Evolutionary conservation across 2,329 filamentous ascomycete genomes (phyloP).

Genomic region (Calycina marina): DNA sequence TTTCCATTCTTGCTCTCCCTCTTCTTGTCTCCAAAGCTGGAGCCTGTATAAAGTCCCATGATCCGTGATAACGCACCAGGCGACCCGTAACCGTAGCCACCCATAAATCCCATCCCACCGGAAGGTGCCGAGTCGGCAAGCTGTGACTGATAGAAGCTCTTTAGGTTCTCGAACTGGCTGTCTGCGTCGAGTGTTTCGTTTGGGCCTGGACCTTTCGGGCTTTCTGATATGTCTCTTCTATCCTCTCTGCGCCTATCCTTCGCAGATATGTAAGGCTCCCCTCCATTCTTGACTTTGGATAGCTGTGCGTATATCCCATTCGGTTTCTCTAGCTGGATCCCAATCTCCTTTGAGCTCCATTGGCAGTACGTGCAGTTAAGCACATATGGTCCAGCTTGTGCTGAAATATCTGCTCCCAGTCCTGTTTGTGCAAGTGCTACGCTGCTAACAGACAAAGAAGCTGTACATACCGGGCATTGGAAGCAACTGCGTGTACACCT

Average conservation of each 20-base stretch:
- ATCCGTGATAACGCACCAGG: constrained; percentile 74
- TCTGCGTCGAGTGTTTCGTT: constrained; percentile 39
- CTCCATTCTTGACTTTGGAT: constrained; percentile 51
- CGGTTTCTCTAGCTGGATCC: constrained; percentile 77
- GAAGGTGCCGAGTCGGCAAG: constrained; percentile 44
- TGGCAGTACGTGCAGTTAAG: constrained; percentile 82
- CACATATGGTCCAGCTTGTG: constrained; percentile 49
- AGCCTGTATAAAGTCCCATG: constrained; percentile 74
- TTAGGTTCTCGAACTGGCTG: constrained; percentile 59
- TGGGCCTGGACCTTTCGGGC: constrained; percentile 17
- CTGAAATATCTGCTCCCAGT: constrained; percentile 22
- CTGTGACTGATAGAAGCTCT: constrained; percentile 70
- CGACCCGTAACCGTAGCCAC: constrained; percentile 47
- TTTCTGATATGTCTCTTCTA: constrained; percentile 16
- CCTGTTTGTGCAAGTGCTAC: constrained; percentile 36
- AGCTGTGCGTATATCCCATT: constrained; percentile 77
- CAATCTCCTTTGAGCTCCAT: constrained; percentile 83
- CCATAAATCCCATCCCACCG: constrained; percentile 40
- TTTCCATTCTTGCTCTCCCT: constrained; percentile 50
- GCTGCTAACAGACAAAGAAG: constrained; percentile 61
- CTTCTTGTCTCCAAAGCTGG: constrained; percentile 47
- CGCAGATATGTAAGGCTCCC: constrained; percentile 33
- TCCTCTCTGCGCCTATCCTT: constrained; percentile 25
- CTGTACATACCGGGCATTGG: constrained; percentile 80
- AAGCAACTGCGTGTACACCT: constrained; percentile 94